Base-by-base conservation (phyloP, 108 stramenopile genomes). In the Licmophora abbreviata region DNA sequence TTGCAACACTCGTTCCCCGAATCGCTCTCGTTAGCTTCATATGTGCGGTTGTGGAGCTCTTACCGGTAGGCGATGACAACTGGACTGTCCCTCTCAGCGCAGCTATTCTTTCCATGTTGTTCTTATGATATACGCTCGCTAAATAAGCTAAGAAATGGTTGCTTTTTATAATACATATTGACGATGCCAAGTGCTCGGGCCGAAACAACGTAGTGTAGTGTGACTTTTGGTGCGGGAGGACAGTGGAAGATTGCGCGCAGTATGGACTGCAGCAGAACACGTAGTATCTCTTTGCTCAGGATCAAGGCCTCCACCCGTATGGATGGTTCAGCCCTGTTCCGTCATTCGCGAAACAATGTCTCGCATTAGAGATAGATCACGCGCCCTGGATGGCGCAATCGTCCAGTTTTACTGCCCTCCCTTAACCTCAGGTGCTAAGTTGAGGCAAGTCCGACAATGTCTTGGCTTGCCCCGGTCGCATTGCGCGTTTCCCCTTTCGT, bases 391-490 rank as follows among this genome's bases (percentile, higher is more conserved):
- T 29, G 33, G n/a, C 52, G 55, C 38, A 40, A 20, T 40, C 5
- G 15, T 18, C 3, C 2, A 18, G 2, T 5, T 40, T 40, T 15
- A 20, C 38, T 20, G 38, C 61, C 71, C 61, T 54, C 53, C 53
- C 41, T 85, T 91, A 91, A 66, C 88, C 88, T 91, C 88, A 91
- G 81, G 88, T 81, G 52, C 76, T 86, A 3, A 91, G 66, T 58
- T 66, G 68, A 45, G 88, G 88, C 61, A 91, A 64, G 58, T 91
- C 88, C 7, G 81, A 80, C 34, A 91, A 51, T 6, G 84, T 85
- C 65, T 86, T 91, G 29, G 88, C 81, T 52, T 83, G 83, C 12
- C 88, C 88, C 28, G 81, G 88, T 52, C 70, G 81, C 73, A 83
- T 80, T 56, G 75, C 79, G 33, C 82, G 56, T 41, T 78, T 81